Base-by-base conservation (phyloP, 345 rosid genomes). In the Combretum micranthum region DNA sequence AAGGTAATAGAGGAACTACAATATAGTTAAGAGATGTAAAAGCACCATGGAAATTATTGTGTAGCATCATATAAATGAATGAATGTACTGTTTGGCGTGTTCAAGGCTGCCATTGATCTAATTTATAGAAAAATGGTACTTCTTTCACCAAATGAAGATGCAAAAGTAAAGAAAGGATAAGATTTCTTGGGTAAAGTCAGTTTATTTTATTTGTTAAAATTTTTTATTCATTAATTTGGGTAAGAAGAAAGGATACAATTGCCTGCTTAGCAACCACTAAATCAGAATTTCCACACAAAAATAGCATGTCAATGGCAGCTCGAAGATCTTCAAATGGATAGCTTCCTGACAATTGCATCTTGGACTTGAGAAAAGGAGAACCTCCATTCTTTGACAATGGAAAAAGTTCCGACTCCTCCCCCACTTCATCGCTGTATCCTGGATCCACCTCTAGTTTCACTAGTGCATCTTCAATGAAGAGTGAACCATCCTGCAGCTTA, bases 391-490 rank as follows among this genome's bases (percentile, higher is more conserved):
- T 82, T 67, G 69, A 84, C 78, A 93, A 70, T 64, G 70, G 68
- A 59, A 78, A 74, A 60, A 89, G 74, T 58, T 79, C 84, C 17
- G 69, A 73, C 60, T 72, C 82, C 53, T 68, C 82, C 64, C 73
- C 89, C 43, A 63, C 67, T 65, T 74, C 85, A 47, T 58, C 72
- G 42, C 65, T 51, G 56, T 56, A 65, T 45, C 63, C 82, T 48
- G 72, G 83, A 56, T 79, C 86, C 54, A 79, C 78, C 56, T 81
- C 97, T 60, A 90, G 83, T 75, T 90, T 94, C 68, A 72, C 76
- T 18, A 87, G 70, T 53, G 99, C 99, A 85, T 94, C 96, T 77
- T 94, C 99, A 72, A 94, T 78, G 75, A 94, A 93, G 64, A 94
- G 76, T 55, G 96, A 90, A 64, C 83, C 96, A 69, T 69, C 75